Percentiles rank a stretch among this genome's conserved stretches.
These are phyloP conservation scores for Phytophthora litchii DNA, from an alignment of 352 stramenopile genomes.

Conservation along the genomic window DNA sequence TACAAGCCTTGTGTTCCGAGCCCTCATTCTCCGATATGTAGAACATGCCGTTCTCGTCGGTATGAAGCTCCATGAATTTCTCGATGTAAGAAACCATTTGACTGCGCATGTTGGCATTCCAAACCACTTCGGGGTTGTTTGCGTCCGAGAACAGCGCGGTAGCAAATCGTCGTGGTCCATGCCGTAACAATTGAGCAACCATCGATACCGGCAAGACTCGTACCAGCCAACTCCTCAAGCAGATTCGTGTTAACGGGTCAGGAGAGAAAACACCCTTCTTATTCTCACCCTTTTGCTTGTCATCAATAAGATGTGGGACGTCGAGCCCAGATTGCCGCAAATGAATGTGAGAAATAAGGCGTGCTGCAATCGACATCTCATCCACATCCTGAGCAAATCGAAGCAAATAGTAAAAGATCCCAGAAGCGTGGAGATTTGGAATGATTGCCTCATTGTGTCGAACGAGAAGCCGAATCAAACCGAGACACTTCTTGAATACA, in stretches of 20 bases:
- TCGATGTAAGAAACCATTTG: conserved; percentile 89
- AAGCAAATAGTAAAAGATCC: conserved; percentile 89
- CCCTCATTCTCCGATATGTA: conserved; percentile 72
- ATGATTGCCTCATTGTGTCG: conserved; percentile 88
- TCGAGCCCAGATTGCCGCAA: conserved; percentile 77
- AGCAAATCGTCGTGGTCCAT: conserved; percentile 76
- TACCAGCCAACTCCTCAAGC: conserved; percentile 85
- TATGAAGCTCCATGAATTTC: conserved; percentile 85
- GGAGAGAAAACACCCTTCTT: conserved; percentile 84
- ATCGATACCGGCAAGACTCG: conserved; percentile 84
- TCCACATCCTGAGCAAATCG: conserved; percentile 80
- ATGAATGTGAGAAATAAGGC: conserved; percentile 84
- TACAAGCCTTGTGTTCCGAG: conserved; percentile 77
- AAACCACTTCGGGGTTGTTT: conserved; percentile 88
- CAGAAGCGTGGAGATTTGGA: conserved; percentile 79
- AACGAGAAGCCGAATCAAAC: conserved; percentile 81
- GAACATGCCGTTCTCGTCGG: conserved; percentile 71
- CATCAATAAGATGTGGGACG: conserved; percentile 61
- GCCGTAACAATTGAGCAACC: conserved; percentile 82
- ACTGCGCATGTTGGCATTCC: conserved; percentile 84
- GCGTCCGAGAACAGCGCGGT: conserved; percentile 82
- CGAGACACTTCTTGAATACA: conserved; percentile 86
- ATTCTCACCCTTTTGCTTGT: conserved; percentile 79
- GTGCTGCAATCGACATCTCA: conserved; percentile 81
- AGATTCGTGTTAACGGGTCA: conserved; percentile 83